These are phyloP conservation scores for Pyrus bretschneideri DNA, from an alignment of 306 rosid species.

Conservation along the genomic window DNA sequence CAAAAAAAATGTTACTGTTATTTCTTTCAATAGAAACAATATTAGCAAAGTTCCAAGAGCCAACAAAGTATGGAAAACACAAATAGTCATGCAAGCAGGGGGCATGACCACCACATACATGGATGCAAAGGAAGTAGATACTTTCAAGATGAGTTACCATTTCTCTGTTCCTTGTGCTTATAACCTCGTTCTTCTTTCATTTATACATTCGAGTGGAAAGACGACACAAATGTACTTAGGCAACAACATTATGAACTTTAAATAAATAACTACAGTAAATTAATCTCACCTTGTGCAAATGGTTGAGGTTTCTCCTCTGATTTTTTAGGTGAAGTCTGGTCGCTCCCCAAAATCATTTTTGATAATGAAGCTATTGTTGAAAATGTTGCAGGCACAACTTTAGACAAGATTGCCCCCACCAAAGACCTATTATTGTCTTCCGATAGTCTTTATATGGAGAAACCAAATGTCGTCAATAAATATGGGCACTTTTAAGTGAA, in stretches of 20 bases:
- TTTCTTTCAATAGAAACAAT: not conserved
- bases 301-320: slow-evolving; percentile 57
- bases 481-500: slow-evolving; percentile 4
- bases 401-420: slow-evolving; percentile 86
- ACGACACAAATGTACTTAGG: not conserved
- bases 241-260: not conserved
- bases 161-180: not conserved
- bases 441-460: slow-evolving; percentile 53
- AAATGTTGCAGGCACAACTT: slow-evolving; percentile 88
- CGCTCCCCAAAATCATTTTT: slow-evolving; percentile 81
- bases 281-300: slow-evolving; percentile 75
- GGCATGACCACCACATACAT: not conserved
- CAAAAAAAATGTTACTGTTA: not conserved
- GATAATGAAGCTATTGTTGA: slow-evolving; percentile 86
- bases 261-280: not conserved
- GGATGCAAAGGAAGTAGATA: not conserved
- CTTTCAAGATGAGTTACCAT: not conserved
- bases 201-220: not conserved
- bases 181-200: not conserved
- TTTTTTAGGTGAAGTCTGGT: slow-evolving; percentile 51
- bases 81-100: not conserved
- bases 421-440: slow-evolving; percentile 85
- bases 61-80: not conserved
- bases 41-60: not conserved
- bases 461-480: slow-evolving; percentile 18